Evolutionary conservation across 2,329 filamentous ascomycete genomes (phyloP).

Genomic region (Colletotrichum caudatum): DNA sequence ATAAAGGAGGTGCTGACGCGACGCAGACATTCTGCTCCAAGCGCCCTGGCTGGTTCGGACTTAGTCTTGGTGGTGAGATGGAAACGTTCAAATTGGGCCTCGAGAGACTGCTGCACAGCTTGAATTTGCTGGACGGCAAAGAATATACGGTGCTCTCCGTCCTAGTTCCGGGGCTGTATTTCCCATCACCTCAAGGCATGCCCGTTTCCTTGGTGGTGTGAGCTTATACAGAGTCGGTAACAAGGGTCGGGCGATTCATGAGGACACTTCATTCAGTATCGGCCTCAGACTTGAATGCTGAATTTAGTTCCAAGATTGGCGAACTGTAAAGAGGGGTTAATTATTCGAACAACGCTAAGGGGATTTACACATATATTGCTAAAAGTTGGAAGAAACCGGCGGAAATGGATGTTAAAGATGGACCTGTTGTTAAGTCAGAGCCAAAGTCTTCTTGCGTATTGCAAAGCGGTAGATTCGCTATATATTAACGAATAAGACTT

Average conservation of each 20-base stretch:
- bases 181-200: neutral
- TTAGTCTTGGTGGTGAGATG: constrained; percentile 29
- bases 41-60: constrained; percentile 24
- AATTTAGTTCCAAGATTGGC: neutral
- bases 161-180: neutral
- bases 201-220: neutral
- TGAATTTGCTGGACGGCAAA: constrained; percentile 21
- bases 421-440: too few species aligned
- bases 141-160: neutral
- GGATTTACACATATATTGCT: too few species aligned
- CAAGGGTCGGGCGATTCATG: neutral
- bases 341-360: too few species aligned
- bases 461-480: too few species aligned
- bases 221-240: neutral
- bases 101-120: constrained; percentile 12
- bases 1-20: neutral
- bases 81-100: constrained; percentile 24
- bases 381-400: too few species aligned
- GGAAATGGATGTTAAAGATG: too few species aligned
- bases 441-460: too few species aligned
- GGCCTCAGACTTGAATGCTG: fast-evolving
- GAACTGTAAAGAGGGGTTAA: too few species aligned
- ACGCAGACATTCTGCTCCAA: constrained; percentile 17
- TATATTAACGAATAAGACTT: too few species aligned
- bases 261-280: neutral